These are phyloP conservation scores for Delphinella strobiligena DNA, from an alignment of 2,329 filamentous ascomycete genomes.

Conservation along the genomic window DNA sequence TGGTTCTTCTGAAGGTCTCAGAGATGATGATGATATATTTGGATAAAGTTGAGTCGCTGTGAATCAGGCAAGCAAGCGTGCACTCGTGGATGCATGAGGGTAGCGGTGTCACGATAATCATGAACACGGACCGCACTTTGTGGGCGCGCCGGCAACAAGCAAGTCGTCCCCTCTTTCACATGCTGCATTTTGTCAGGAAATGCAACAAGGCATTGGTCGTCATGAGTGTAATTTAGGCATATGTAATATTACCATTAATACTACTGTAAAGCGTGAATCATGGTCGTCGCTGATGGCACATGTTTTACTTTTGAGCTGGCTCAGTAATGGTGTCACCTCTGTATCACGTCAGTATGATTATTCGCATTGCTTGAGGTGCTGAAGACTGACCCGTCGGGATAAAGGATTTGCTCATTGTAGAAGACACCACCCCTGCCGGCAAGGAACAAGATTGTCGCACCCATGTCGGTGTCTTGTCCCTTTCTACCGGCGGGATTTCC, in stretches of 20 bases:
- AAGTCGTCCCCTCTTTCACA: too few species aligned
- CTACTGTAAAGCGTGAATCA: not conserved
- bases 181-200: too few species aligned
- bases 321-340: conserved; percentile 7
- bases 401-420: conserved; percentile 42
- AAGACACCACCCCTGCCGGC: conserved; percentile 39
- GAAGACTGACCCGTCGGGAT: conserved; percentile 32
- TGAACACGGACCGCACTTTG: too few species aligned
- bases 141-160: too few species aligned
- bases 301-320: conserved; percentile 6
- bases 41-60: too few species aligned
- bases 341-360: not conserved
- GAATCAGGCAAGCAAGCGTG: too few species aligned
- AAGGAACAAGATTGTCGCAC: conserved; percentile 38
- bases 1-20: too few species aligned
- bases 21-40: too few species aligned
- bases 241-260: not conserved
- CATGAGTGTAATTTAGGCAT: too few species aligned
- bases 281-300: not conserved
- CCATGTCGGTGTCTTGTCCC: conserved; percentile 39
- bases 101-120: too few species aligned
- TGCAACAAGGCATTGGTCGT: too few species aligned
- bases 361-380: not conserved
- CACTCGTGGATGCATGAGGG: too few species aligned
- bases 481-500: conserved; percentile 33